Conservation (phyloP, 106 monocot species). For the Xerophyta viscosa region DNA sequence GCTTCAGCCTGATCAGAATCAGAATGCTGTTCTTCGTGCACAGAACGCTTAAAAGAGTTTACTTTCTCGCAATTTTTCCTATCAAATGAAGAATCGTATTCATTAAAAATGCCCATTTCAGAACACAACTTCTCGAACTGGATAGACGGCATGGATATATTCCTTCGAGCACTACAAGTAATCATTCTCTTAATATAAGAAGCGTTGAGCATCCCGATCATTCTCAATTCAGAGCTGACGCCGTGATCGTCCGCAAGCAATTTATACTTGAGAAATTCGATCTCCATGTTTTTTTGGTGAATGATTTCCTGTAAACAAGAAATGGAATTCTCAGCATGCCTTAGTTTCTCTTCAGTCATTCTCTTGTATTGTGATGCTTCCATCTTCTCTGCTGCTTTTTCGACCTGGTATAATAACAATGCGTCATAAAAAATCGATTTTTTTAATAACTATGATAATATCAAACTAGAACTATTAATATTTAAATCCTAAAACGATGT, state of each 20-base stretch:
- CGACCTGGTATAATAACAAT: no score
- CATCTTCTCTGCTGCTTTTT: slow-evolving; percentile 64
- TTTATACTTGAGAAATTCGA: slow-evolving; percentile 43
- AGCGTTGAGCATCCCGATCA: neutral
- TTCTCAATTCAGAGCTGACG: no score
- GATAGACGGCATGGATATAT: slow-evolving; percentile 38
- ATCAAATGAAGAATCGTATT: neutral
- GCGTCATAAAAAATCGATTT: no score
- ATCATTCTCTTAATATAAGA: neutral
- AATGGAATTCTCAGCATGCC: slow-evolving; percentile 41
- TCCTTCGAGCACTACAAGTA: slow-evolving; percentile 23
- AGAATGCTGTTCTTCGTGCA: neutral
- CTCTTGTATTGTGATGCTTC: slow-evolving; percentile 69
- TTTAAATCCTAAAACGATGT: no score
- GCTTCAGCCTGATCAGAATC: slow-evolving; percentile 6
- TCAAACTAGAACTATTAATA: no score
- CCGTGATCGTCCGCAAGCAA: slow-evolving; percentile 6
- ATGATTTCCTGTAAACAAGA: slow-evolving; percentile 43
- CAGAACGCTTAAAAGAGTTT: neutral
- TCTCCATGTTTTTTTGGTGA: slow-evolving; percentile 57
- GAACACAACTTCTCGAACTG: slow-evolving; percentile 13
- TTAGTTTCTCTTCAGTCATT: slow-evolving; percentile 60
- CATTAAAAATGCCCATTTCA: slow-evolving; percentile 23
- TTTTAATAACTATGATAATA: no score
- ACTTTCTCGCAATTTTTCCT: no score